Base-by-base conservation (phyloP, 2,329 filamentous ascomycete genomes). In the Monosporascus sp. region DNA sequence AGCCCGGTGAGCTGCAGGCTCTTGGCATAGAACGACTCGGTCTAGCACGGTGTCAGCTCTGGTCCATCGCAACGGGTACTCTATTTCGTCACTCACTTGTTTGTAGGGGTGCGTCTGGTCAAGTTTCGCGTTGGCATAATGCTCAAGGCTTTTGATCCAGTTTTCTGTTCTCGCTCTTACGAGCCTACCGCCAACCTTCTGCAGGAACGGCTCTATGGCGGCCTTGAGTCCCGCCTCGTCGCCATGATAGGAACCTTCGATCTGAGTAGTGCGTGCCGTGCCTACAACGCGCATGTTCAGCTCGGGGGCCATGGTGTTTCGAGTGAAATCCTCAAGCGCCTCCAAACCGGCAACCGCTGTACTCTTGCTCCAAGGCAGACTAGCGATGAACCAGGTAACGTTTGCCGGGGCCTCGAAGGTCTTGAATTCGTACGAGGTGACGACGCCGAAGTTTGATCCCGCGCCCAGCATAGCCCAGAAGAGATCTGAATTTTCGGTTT, bases 311-410 rank as follows among this genome's bases (percentile, higher is more conserved):
- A 73, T 71, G 7, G 59, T 65, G 39, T 68, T 62, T 11, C 53
- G 47, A 18, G 54, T 57, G 43, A 61, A 67, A 20, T 65, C 62
- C 45, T 68, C 60, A 3, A 68, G 50, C 14, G 64, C 63, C 48
- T 90, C 87, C 5, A 90, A 73, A n/a, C 55, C 63, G 3, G 60
- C 58, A 14, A 61, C 62, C 3, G 62, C 56, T 1, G 55, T 63
- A 35, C 60, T 59, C 47, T 61, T 57, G 51, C 61, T 66, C 58
- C 58, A 56, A 4, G 64, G 64, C 45, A 68, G 35, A 27, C 55
- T 64, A 17, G 53, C 65, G 15, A 65, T 58, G 48, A 68, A 68
- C 59, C 60, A 66, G 14, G 65, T 68, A 22, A 68, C 54, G 39
- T 64, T 67, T 11, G 56, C 56, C 1, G 65, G 65, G 6, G 63